These are phyloP conservation scores for Lachnellula subtilissima DNA, from an alignment of 2,329 filamentous ascomycete species.

Conservation along the genomic window DNA sequence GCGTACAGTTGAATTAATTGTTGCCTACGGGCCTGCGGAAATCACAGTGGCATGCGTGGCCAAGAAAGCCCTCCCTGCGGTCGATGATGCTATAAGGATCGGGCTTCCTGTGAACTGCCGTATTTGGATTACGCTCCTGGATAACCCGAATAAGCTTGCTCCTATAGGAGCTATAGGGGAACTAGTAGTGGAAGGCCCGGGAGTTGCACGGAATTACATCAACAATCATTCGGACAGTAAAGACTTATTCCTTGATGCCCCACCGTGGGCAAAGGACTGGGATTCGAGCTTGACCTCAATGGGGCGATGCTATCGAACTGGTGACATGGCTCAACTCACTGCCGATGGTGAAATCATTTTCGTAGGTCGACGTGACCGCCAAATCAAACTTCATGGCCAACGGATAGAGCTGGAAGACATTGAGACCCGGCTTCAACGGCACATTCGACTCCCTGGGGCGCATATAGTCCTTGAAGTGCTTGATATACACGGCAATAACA, in stretches of 20 bases:
- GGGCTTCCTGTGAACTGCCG: no score
- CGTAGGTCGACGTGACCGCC: constrained; percentile 57
- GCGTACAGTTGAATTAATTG: constrained; percentile 33
- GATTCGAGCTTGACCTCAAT: no score
- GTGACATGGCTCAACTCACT: no score
- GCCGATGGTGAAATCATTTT: constrained; percentile 48
- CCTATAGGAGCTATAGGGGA: constrained; percentile 34
- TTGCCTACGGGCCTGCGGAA: constrained; percentile 76
- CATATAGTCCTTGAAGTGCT: no score
- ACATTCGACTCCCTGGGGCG: no score
- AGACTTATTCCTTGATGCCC: constrained; percentile 6
- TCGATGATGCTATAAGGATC: constrained; percentile 19
- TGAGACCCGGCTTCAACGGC: constrained; percentile 5
- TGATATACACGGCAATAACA: no score
- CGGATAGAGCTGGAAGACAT: constrained; percentile 18
- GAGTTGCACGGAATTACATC: constrained; percentile 37
- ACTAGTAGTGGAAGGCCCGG: constrained; percentile 35
- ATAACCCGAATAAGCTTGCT: constrained; percentile 16
- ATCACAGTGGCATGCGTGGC: constrained; percentile 38
- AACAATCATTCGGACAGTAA: constrained; percentile 47
- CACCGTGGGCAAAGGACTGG: no score
- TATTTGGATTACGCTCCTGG: no score
- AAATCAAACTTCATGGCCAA: constrained; percentile 45
- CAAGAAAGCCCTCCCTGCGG: background rate
- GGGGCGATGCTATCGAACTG: no score